Base-by-base conservation (phyloP, 169 alveolate genomes). In the Plasmodium blacklocki region DNA sequence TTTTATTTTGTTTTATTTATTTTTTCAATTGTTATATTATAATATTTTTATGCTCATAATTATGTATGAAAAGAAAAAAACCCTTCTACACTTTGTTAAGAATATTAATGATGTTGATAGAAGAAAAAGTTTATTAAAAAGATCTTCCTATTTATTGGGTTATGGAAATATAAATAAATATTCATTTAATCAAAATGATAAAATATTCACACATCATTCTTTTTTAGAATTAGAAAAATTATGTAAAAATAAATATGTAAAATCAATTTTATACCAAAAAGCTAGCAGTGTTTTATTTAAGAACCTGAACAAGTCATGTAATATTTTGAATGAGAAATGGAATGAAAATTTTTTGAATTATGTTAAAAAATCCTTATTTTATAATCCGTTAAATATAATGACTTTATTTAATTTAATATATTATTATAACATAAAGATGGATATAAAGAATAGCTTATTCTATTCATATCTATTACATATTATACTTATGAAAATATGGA, bases 201-300 rank as follows among this genome's bases (percentile, higher is more conserved):
- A n/a, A 18, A 45, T 32, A 32, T 32, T 5, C 50, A 1, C 63
- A 45, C 4, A 29, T 29, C 19, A 50, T 2, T 21, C 4, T n/a
- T 23, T 32, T 32, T 32, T 50, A 4, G 19, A 62, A 11, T 56
- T 19, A 32, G 60, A n/a, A 50, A 43, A 43, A 18, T 19, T n/a
- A 50, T 29, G 21, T 64, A 72, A 74, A 85, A 43, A 49, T 62
- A 58, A 49, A 50, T 85, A 45, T 29, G 7, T 63, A 12, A 85
- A 85, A 45, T 85, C 91, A 4, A 43, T 85, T 3, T 12, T 32
- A 56, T 70, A 47, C 7, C 91, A 85, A 29, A 85, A 70, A 63
- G 67, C 18, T 23, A 70, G 91, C 39, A 19, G 71, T 21, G 7
- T 26, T 26, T 50, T 85, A 4, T 52, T 85, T 21, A 66, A 58